These are phyloP conservation scores for Mycoemilia scoparia DNA, from an alignment of 192 early-diverging fungal species.

Conservation along the genomic window DNA sequence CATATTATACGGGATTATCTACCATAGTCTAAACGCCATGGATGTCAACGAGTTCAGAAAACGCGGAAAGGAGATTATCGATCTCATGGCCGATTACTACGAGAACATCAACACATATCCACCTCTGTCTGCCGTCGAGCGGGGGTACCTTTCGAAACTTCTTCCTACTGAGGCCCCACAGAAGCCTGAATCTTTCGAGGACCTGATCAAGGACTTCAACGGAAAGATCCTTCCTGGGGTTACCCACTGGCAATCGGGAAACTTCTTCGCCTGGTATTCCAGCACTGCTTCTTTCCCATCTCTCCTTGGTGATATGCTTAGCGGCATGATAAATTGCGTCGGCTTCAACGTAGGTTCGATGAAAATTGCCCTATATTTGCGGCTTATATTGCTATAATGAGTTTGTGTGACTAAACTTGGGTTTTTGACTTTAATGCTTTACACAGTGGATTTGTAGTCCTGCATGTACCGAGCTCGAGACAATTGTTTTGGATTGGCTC, in stretches of 20 bases:
- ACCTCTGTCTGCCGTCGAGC: constrained; percentile 33
- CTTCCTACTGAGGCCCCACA: constrained; percentile 39
- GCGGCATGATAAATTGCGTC: constrained; percentile 30
- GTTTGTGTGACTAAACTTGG: no score
- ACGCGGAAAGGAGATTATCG: constrained; percentile 38
- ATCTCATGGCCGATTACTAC: constrained; percentile 42
- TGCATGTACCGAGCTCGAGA: constrained; percentile 43
- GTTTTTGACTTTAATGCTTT: constrained; percentile 3
- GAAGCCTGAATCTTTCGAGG: constrained; percentile 23
- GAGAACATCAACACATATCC: constrained; percentile 20
- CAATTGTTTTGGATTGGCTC: constrained; percentile 42
- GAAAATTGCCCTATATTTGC: no score
- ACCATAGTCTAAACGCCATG: constrained; percentile 6
- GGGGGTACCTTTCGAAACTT: constrained; percentile 35
- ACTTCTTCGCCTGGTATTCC: constrained; percentile 45
- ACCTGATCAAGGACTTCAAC: constrained; percentile 27
- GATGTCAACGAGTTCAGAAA: constrained; percentile 35
- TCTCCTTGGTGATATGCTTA: constrained; percentile 45
- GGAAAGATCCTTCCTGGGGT: constrained; percentile 43
- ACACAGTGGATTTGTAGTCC: constrained; percentile 37
- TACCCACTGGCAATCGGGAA: constrained; percentile 48
- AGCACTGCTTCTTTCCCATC: constrained; percentile 31
- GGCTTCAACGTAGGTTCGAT: constrained; percentile 35
- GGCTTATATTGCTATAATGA: background rate
- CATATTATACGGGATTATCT: no score